Base-by-base conservation (phyloP, 1,284 basidiomycete genomes). In the Irpex sp. region DNA sequence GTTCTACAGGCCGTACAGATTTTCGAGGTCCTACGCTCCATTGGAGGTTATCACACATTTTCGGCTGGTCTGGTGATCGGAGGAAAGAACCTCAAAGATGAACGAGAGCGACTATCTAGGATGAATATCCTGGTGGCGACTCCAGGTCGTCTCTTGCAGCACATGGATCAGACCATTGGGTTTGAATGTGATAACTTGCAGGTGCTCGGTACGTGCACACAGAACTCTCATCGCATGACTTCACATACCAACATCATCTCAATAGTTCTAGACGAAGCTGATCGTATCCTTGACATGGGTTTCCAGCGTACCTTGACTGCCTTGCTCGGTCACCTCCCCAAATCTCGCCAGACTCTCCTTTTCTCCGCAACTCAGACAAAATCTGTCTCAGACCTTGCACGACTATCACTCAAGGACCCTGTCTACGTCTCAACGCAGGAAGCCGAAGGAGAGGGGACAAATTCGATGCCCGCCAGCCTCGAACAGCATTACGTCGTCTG, bases 101-200 rank as follows among this genome's bases (percentile, higher is more conserved):
- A 99, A 74, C 83, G 89, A 61, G 94, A 95, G 26, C 82, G 97
- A 11, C 75, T 99, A 51, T 84, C 89, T 11, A 84, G 93, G 57
- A 98, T 99, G 95, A 99, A 99, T 73, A 97, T 99, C 64, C 84
- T 99, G 31, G 93, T 99, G 19, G 96, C 97, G 1, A 98, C 97
- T 1, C 97, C 97, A 0, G 97, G 97, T 15, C 85, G 97, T 60
- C 79, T 99, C 35, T 78, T 99, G 60, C 97, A 99, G 73, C 97
- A 99, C 75, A 93, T 99, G 89, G 97, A 99, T 73, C 95, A 98
- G 77, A 98, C 97, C 0, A 86, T 95, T 57, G 95, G 95, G 1
- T 98, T 99, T 69, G 95, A 97, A 65, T 88, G 89, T 43, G 90
- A 93, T 67, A 94, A 95, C 70, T 77, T 99, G 31, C 95, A 98